These are phyloP conservation scores for Harringtonia lauricola DNA, from an alignment of 2,329 filamentous ascomycete genomes.

Conservation along the genomic window DNA sequence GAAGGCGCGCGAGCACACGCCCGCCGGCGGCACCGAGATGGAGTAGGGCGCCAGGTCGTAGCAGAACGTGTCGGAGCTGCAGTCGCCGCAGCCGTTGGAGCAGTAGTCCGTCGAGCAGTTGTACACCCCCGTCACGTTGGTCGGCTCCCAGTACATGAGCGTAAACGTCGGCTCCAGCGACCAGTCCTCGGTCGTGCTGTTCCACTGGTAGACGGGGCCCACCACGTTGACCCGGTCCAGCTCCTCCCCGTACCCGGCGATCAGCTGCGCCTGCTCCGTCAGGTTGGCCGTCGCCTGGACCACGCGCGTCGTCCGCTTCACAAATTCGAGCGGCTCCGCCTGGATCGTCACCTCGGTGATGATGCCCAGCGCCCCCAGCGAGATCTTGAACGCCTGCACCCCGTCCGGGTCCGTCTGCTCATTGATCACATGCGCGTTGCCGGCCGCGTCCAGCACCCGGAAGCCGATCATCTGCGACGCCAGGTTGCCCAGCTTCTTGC, in stretches of 20 bases:
- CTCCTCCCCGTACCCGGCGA: neutral
- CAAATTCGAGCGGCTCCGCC: neutral
- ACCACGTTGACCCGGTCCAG: neutral
- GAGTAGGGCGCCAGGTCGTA: conserved; percentile 1
- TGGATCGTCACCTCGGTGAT: neutral
- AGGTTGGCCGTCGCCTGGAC: neutral
- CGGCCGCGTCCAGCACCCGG: neutral
- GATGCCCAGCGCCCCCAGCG: neutral
- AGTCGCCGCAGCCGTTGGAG: neutral
- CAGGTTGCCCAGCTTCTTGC: neutral
- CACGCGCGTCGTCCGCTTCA: neutral
- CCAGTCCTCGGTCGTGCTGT: neutral
- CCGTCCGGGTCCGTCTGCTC: neutral
- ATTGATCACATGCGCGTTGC: neutral
- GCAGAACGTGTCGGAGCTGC: neutral
- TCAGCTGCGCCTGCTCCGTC: neutral
- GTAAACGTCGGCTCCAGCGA: neutral
- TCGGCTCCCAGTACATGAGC: conserved; percentile 1
- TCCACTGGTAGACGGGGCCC: neutral
- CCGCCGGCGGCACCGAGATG: neutral
- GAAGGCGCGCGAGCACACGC: neutral
- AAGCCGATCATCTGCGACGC: neutral
- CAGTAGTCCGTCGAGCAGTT: conserved; percentile 1
- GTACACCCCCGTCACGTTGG: neutral
- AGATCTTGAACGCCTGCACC: neutral